These are phyloP conservation scores for Gynostemma pentaphyllum DNA, from an alignment of 306 rosid species.

Conservation along the genomic window DNA sequence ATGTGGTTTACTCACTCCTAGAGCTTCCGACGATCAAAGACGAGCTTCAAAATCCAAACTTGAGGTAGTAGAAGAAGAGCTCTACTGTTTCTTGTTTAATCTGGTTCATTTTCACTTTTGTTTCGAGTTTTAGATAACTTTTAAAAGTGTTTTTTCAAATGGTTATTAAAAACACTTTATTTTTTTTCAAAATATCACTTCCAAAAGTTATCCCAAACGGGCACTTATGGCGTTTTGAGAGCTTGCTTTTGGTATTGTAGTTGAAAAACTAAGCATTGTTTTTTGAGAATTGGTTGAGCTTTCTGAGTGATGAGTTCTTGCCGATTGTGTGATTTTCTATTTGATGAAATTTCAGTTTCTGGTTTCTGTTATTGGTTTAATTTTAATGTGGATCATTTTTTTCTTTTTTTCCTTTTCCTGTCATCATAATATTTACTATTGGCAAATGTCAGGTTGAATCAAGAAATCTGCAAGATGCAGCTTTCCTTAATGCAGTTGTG, in stretches of 20 bases:
- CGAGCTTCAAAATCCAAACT: slow-evolving; percentile 15
- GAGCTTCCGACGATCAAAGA: slow-evolving; percentile 18
- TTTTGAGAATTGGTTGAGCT: background rate
- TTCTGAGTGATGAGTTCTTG: background rate
- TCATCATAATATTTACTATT: background rate
- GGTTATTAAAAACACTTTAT: too few relatives aligned
- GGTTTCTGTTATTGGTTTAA: background rate
- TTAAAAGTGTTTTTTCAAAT: too few relatives aligned
- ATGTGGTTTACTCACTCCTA: slow-evolving; percentile 15
- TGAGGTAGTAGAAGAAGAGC: slow-evolving; percentile 20
- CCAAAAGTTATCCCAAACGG: too few relatives aligned
- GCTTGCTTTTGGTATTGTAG: background rate
- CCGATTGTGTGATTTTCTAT: background rate
- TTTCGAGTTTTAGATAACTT: background rate
- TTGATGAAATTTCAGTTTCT: background rate
- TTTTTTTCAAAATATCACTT: too few relatives aligned
- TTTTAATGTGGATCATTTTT: background rate
- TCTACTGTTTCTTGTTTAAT: background rate
- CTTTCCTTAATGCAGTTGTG: slow-evolving; percentile 88
- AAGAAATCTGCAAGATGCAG: slow-evolving; percentile 47
- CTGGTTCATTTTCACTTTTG: background rate
- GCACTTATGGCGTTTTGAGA: too few relatives aligned
- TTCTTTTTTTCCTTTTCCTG: background rate
- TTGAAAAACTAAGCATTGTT: background rate
- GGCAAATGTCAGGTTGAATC: slow-evolving; percentile 54